Conservation (phyloP, 306 rosid species). For the Hippophae gyantsensis region DNA sequence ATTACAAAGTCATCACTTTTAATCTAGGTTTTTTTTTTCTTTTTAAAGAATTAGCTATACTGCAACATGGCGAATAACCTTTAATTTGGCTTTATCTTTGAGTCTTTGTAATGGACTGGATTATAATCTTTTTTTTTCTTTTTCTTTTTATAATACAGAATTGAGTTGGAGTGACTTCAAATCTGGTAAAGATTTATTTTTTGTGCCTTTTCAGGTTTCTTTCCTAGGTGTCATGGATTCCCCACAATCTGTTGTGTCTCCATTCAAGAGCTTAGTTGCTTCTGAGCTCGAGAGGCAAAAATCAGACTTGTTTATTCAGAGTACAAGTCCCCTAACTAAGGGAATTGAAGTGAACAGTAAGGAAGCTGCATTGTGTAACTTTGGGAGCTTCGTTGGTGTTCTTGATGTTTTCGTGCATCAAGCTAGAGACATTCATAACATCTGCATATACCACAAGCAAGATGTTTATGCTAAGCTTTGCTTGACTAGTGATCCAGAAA, state of each 20-base stretch:
- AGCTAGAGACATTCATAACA: constrained; percentile 90
- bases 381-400: constrained; percentile 44
- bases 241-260: constrained; percentile 84
- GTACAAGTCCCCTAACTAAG: constrained; percentile 29
- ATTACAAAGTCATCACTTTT: background rate
- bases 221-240: constrained; percentile 57
- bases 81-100: constrained; percentile 1
- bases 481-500: constrained; percentile 57
- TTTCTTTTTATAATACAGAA: background rate
- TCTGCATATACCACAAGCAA: constrained; percentile 96
- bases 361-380: constrained; percentile 23
- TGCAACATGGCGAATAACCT: background rate
- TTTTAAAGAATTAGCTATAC: constrained; percentile 5
- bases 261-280: constrained; percentile 38
- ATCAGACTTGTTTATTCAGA: constrained; percentile 11
- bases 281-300: constrained; percentile 40
- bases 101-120: background rate
- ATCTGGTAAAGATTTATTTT: constrained; percentile 11
- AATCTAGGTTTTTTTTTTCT: background rate
- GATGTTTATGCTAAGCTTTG: constrained; percentile 90
- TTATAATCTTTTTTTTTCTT: background rate
- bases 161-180: constrained; percentile 14
- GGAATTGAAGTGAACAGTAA: constrained; percentile 41
- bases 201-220: constrained; percentile 30
- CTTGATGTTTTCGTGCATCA: constrained; percentile 66